Base-by-base conservation (phyloP, 306 rosid species). In the Rosa multiflora region DNA sequence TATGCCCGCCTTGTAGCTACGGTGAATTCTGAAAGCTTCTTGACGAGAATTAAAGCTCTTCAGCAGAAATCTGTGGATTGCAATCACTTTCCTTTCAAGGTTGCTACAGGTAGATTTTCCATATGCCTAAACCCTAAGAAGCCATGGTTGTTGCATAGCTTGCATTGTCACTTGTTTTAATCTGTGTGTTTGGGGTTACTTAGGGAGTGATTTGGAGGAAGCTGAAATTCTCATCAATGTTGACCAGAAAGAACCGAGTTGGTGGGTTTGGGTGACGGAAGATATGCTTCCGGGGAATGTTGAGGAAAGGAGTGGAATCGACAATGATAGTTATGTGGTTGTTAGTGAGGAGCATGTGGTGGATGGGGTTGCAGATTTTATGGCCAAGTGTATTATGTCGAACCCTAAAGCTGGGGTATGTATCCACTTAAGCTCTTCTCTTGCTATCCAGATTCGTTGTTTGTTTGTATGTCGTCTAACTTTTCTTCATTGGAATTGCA, bases 191-290 rank as follows among this genome's bases (percentile, higher is more conserved):
- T 37, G 47, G 51, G 48, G 49, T 73, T 83, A 32, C 56, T 63
- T 76, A 92, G 99, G 73, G 70, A 26, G 76, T 81, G 97, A 95
- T 89, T 74, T 82, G 83, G 90, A 70, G 23, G 80, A 89, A 8
- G 99, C 94, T 73, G 99, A 95, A 43, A 79, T 90, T 82, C 85
- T 90, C 78, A 84, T 95, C 83, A 91, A 90, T 75, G 87, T 95
- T 71, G 89, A 89, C 80, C 78, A 83, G 15, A 84, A 91, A 72
- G 80, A 90, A 37, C 92, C 97, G 63, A 93, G 97, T 78, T 90
- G 98, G 99, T 95, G 99, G 98, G 95, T 95, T 39, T 95, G 99
- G 99, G 91, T 95, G 67, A 82, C 87, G 5, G 96, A 91, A 59
- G 98, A 95, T 53, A 86, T 81, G 79, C 86, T 84, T 72, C 89